These are phyloP conservation scores for Chlorociboria aeruginascens DNA, from an alignment of 495 filamentous ascomycete species.

Conservation along the genomic window DNA sequence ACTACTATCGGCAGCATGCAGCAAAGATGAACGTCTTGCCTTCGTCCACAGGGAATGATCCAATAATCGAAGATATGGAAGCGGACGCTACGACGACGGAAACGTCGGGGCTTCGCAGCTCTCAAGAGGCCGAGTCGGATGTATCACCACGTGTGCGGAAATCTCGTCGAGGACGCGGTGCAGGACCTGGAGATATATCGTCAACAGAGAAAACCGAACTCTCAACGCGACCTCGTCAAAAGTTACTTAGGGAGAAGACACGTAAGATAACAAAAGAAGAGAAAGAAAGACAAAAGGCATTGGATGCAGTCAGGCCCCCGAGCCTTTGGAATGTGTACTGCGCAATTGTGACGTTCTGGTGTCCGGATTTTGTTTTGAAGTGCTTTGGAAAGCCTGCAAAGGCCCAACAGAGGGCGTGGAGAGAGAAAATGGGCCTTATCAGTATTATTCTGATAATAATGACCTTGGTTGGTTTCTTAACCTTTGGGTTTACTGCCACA, in stretches of 20 bases:
- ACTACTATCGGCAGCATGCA: conserved; percentile 85
- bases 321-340: conserved; percentile 96
- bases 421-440: conserved; percentile 96
- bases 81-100: conserved; percentile 21
- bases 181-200: conserved; percentile 18
- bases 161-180: conserved; percentile 23
- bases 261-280: conserved; percentile 46
- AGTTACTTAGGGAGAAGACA: conserved; percentile 28
- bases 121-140: conserved; percentile 19
- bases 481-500: conserved; percentile 85
- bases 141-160: conserved; percentile 33
- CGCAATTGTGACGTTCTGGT: conserved; percentile 86
- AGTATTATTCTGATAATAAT: conserved; percentile 86
- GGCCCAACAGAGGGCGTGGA: conserved; percentile 87
- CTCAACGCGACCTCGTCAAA: conserved; percentile 15
- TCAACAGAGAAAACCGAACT: conserved; percentile 11
- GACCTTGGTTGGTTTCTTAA: conserved; percentile 85
- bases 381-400: conserved; percentile 84
- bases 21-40: conserved; percentile 80
- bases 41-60: conserved; percentile 85
- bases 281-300: conserved; percentile 40
- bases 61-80: conserved; percentile 58
- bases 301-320: conserved; percentile 61
- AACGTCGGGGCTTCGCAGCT: conserved; percentile 13
- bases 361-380: conserved; percentile 68